phyloP scores from a whole-genome alignment of 768 basidiomycete species.

The Peribolospora baueri region DNA sequence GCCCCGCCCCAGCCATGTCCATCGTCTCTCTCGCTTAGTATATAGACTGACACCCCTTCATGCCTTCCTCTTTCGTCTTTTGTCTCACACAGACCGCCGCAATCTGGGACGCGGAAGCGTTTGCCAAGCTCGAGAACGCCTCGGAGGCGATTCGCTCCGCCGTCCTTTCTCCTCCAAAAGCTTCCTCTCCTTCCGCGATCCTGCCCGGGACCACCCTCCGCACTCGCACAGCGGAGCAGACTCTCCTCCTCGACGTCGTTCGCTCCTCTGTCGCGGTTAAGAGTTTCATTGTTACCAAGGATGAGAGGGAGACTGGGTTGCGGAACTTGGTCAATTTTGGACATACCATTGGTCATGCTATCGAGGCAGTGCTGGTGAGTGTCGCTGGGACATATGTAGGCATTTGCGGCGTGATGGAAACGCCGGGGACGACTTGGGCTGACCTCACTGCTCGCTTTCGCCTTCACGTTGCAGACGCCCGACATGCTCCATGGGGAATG shows the following conservation, averaged over 20 bases:
- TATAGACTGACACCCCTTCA: not conserved
- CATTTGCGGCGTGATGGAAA: too few relatives aligned
- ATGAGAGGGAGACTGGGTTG: conserved; percentile 86
- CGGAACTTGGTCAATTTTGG: conserved; percentile 99
- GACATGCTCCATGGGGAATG: conserved; percentile 90
- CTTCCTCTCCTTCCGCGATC: conserved; percentile 30
- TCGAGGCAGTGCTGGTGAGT: conserved; percentile 54
- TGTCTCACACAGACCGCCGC: conserved; percentile 53
- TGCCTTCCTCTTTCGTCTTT: not conserved
- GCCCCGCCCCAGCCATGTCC: not conserved
- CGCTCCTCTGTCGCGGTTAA: conserved; percentile 84
- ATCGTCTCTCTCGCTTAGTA: not conserved
- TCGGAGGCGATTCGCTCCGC: conserved; percentile 61
- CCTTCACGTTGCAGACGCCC: conserved; percentile 30
- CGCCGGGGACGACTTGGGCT: too few relatives aligned
- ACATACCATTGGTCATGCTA: conserved; percentile 93
- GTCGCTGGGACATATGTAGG: too few relatives aligned
- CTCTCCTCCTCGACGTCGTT: conserved; percentile 71
- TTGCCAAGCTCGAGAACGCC: conserved; percentile 62
- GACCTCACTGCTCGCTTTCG: too few relatives aligned
- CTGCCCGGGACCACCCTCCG: conserved; percentile 22
- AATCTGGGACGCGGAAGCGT: conserved; percentile 88
- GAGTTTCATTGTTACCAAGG: conserved; percentile 85
- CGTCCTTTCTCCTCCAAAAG: conserved; percentile 37
- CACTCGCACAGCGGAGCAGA: conserved; percentile 43